phyloP scores from a whole-genome alignment of 1,284 basidiomycete species.

The Boletus sp. region DNA sequence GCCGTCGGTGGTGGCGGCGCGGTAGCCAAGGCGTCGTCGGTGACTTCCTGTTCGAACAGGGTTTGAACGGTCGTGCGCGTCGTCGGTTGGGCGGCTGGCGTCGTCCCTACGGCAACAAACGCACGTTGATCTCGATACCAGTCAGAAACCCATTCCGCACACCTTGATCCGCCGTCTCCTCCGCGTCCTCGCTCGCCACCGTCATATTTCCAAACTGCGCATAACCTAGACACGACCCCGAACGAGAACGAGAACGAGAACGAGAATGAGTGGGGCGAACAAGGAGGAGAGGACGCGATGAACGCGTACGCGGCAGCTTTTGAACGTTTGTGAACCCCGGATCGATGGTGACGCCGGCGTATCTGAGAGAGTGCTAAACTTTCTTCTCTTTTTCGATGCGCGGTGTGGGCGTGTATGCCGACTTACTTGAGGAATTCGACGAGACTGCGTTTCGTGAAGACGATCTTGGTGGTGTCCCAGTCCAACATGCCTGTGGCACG shows the following conservation, averaged over 20 bases:
- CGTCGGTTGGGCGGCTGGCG: slow-evolving; percentile 3
- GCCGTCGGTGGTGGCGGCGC: slow-evolving; percentile 23
- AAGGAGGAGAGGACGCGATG: slow-evolving; percentile 7
- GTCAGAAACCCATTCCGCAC: background rate
- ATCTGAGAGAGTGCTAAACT: slow-evolving; percentile 45
- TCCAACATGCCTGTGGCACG: slow-evolving; percentile 64
- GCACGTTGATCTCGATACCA: background rate
- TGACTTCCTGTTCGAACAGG: slow-evolving; percentile 32
- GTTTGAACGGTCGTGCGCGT: slow-evolving; percentile 2
- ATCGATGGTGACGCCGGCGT: slow-evolving; percentile 71
- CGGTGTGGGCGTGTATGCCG: no score
- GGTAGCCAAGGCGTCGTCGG: slow-evolving; percentile 37
- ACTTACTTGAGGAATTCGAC: slow-evolving; percentile 74
- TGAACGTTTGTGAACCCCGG: slow-evolving; percentile 70
- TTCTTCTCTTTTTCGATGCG: slow-evolving; percentile 16
- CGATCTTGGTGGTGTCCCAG: slow-evolving; percentile 71
- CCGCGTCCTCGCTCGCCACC: slow-evolving; percentile 18
- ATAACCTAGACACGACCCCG: slow-evolving; percentile 30
- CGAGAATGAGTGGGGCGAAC: slow-evolving; percentile 38
- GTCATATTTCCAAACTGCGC: slow-evolving; percentile 40
- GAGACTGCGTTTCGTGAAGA: slow-evolving; percentile 73
- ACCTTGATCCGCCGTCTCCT: slow-evolving; percentile 20
- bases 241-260: no score
- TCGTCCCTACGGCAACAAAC: slow-evolving; percentile 8
- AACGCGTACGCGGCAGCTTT: slow-evolving; percentile 72